These are phyloP conservation scores for Mycogone perniciosa DNA, from an alignment of 2,329 filamentous ascomycete species.

Conservation along the genomic window DNA sequence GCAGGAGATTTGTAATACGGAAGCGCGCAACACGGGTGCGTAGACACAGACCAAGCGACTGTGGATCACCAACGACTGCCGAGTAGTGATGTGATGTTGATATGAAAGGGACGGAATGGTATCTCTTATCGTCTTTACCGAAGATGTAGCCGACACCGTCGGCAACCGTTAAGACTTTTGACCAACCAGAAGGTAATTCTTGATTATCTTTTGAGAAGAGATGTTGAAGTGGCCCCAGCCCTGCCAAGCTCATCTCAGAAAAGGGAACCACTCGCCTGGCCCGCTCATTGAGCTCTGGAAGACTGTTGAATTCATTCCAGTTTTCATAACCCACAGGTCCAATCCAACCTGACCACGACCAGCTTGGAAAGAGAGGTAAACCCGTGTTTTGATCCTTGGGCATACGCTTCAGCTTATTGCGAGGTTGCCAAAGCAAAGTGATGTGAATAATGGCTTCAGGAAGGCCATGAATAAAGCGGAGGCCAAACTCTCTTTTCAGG, in stretches of 20 bases:
- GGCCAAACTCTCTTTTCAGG: not conserved
- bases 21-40: not conserved
- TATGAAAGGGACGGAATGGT: not conserved
- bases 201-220: not conserved
- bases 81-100: not conserved
- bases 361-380: constrained; percentile 3
- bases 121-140: not conserved
- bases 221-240: not conserved
- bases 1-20: not conserved
- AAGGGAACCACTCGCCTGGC: constrained; percentile 1
- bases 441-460: constrained; percentile 1
- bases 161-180: not conserved
- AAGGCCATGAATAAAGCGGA: constrained; percentile 2
- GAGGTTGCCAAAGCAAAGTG: constrained; percentile 8
- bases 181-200: not conserved
- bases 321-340: constrained; percentile 7
- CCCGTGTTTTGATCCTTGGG: not conserved
- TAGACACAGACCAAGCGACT: not conserved
- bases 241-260: not conserved
- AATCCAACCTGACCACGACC: constrained; percentile 10
- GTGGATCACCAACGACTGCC: not conserved
- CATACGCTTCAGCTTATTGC: constrained; percentile 2
- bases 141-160: not conserved
- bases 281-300: not conserved
- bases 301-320: constrained; percentile 4